These are phyloP conservation scores for Debaryomyces coudertii DNA, from an alignment of 1,139 yeast genomes.

Conservation along the genomic window DNA sequence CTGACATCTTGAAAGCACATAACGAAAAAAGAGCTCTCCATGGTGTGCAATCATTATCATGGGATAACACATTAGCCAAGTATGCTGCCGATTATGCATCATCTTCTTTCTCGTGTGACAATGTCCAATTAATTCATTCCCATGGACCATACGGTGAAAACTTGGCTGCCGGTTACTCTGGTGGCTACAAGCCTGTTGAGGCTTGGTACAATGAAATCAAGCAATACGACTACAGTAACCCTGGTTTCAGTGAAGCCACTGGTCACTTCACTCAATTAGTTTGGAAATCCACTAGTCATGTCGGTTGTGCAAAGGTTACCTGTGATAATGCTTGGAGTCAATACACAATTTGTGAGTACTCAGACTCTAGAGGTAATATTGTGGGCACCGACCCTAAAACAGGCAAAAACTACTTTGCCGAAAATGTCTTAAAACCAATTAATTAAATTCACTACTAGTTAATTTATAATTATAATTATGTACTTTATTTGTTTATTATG, in stretches of 20 bases:
- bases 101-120: constrained; percentile 49
- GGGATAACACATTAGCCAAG: constrained; percentile 51
- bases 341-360: constrained; percentile 71
- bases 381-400: constrained; percentile 37
- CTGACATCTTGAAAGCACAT: constrained; percentile 49
- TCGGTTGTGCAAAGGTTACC: constrained; percentile 64
- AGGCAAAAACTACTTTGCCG: constrained; percentile 47
- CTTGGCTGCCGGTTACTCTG: constrained; percentile 55
- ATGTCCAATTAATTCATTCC: constrained; percentile 55
- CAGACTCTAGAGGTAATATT: constrained; percentile 59
- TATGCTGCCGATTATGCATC: constrained; percentile 54
- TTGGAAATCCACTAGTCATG: constrained; percentile 58
- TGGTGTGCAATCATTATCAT: constrained; percentile 47
- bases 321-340: constrained; percentile 56
- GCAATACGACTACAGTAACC: constrained; percentile 50
- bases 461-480: constrained; percentile 2
- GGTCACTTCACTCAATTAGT: constrained; percentile 75
- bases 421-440: constrained; percentile 52
- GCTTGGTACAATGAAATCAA: constrained; percentile 69
- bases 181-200: constrained; percentile 55
- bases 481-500: constrained; percentile 6
- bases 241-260: constrained; percentile 46
- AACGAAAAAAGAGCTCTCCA: constrained; percentile 59
- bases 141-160: constrained; percentile 62
- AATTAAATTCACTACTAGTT: neutral